Evolutionary conservation across 768 basidiomycete genomes (phyloP).

Genomic region (Xerocomellus dryophilus): DNA sequence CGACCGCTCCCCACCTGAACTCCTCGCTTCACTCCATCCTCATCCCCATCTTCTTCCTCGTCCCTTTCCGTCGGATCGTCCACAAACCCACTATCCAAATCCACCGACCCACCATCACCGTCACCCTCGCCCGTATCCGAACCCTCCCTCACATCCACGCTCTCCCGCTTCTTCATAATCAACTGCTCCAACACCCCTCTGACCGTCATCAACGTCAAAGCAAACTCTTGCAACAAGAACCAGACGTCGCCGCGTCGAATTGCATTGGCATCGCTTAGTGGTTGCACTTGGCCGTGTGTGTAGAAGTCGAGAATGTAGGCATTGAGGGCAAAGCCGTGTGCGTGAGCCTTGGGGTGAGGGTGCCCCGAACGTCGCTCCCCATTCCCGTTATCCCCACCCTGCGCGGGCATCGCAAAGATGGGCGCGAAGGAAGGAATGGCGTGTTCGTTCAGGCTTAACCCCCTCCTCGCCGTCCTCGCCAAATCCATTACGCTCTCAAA

Average conservation of each 20-base stretch:
- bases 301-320: constrained; percentile 71
- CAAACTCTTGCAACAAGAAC: constrained; percentile 61
- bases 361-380: background rate
- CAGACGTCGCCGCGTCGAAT: constrained; percentile 64
- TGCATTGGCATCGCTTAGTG: constrained; percentile 51
- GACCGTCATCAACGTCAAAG: constrained; percentile 47
- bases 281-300: constrained; percentile 54
- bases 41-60: constrained; percentile 14
- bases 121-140: constrained; percentile 14
- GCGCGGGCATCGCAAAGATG: constrained; percentile 30
- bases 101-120: constrained; percentile 7
- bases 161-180: constrained; percentile 29
- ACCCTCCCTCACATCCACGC: constrained; percentile 7
- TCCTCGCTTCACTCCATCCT: constrained; percentile 17
- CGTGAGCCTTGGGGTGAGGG: background rate
- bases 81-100: constrained; percentile 35
- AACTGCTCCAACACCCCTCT: constrained; percentile 49
- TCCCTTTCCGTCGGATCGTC: constrained; percentile 30
- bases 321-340: constrained; percentile 42
- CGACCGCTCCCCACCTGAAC: constrained; percentile 6
- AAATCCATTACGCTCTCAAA: constrained; percentile 55
- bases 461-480: constrained; percentile 46
- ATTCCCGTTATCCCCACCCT: background rate
- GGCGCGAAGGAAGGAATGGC: constrained; percentile 54
- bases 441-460: constrained; percentile 55